Base-by-base conservation (phyloP, 441 rosid genomes). In the Gossypium trilobum region DNA sequence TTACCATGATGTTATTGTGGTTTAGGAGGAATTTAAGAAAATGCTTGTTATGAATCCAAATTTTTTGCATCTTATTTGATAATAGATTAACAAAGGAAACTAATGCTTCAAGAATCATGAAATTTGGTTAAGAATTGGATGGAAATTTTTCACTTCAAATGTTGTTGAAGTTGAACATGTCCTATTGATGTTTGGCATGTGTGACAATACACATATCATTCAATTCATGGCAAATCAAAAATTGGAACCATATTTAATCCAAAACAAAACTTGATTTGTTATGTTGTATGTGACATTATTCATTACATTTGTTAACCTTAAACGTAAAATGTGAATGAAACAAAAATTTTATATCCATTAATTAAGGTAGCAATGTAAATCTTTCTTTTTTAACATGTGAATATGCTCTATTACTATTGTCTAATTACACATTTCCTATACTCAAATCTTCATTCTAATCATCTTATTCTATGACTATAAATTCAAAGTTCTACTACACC, bases 111-210 rank as follows among this genome's bases (percentile, higher is more conserved):
- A 75, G 68, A 79, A 82, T 77, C 66, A 16, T 23, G 27, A 50
- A 85, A 81, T 66, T 82, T 62, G 36, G 39, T 58, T 62, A 3
- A 62, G 72, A 65, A 72, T 82, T 82, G 66, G 36, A 9, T 51
- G 3, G 5, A 2, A 5, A 83, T 78, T 5, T 13, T 13, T 66
- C 17, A 19, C 36, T 1, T 0, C 0, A 3, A 80, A 74, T 31
- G n/a, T 0, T 42, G 27, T 0, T 3, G 2, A 82, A 78, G 85
- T 80, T 87, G 87, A 81, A 83, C 88, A 83, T 42, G 2, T 79
- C 48, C 23, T 76, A 16, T 31, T 31, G 36, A 31, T 31, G 36
- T 31, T 25, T 9, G 5, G 48, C 14, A 44, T 20, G 54, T 65
- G 19, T 65, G 22, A 44, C 23, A 19, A 64, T 51, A 10, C 5